phyloP scores from a whole-genome alignment of 306 rosid species.

The Trifolium repens region DNA sequence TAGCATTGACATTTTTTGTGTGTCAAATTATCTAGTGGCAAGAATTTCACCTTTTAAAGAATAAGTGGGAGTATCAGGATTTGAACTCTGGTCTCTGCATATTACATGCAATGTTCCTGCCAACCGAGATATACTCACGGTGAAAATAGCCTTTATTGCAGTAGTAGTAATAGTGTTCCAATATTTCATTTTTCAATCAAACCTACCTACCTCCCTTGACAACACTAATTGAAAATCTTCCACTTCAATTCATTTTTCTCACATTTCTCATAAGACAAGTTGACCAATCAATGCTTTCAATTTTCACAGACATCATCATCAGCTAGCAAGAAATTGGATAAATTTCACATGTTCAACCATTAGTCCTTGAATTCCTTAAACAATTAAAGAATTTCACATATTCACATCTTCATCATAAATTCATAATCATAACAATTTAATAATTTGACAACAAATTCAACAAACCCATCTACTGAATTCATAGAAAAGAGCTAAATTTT shows the following conservation, averaged over 20 bases:
- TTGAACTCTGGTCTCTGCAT: too few relatives aligned
- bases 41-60: too few relatives aligned
- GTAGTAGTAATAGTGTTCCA: neutral
- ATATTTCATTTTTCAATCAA: slow-evolving; percentile 17
- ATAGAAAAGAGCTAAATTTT: slow-evolving; percentile 8
- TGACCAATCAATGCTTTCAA: slow-evolving; percentile 13
- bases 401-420: neutral
- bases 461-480: slow-evolving; percentile 24
- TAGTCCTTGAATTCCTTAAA: neutral
- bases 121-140: too few relatives aligned
- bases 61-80: too few relatives aligned
- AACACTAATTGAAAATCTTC: slow-evolving; percentile 22
- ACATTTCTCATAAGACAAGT: slow-evolving; percentile 21
- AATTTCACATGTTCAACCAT: slow-evolving; percentile 8
- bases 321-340: slow-evolving; percentile 30
- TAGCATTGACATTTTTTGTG: slow-evolving; percentile 4
- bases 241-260: slow-evolving; percentile 17
- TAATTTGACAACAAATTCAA: slow-evolving; percentile 36
- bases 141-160: neutral
- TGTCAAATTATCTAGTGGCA: too few relatives aligned
- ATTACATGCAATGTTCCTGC: too few relatives aligned
- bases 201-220: slow-evolving; percentile 10
- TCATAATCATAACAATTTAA: neutral
- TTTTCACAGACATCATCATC: slow-evolving; percentile 30
- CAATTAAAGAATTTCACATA: neutral